phyloP scores from a whole-genome alignment of 2,329 filamentous ascomycete species.

The Lecanicillium sp. region DNA sequence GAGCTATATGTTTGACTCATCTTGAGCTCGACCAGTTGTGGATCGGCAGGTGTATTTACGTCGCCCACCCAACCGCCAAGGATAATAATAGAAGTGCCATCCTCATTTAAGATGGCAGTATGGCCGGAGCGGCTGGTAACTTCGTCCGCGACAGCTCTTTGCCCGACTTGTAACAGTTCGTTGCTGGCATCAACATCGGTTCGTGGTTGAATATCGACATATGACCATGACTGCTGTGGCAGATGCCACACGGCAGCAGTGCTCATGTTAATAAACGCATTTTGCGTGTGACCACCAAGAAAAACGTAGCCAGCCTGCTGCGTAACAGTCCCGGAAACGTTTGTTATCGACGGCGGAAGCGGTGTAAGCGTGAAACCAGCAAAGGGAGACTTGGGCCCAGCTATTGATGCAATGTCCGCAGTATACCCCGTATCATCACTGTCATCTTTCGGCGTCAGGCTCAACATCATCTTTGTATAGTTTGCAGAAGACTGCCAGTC shows the following conservation, averaged over 20 bases:
- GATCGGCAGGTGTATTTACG: conserved; percentile 63
- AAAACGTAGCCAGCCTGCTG: conserved; percentile 74
- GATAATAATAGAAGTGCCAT: conserved; percentile 69
- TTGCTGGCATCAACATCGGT: conserved; percentile 28
- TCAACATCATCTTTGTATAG: conserved; percentile 76
- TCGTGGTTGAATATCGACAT: conserved; percentile 54
- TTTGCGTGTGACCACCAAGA: conserved; percentile 74
- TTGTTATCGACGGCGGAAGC: conserved; percentile 61
- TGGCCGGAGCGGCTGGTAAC: conserved; percentile 85
- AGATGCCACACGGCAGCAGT: conserved; percentile 80
- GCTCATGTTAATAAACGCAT: conserved; percentile 90
- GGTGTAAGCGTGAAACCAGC: conserved; percentile 81
- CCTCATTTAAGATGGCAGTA: conserved; percentile 70
- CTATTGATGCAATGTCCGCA: conserved; percentile 28
- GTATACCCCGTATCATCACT: conserved; percentile 22
- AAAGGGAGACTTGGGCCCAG: conserved; percentile 65
- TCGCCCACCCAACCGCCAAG: conserved; percentile 92
- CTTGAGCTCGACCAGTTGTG: conserved; percentile 71
- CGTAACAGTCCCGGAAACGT: conserved; percentile 54
- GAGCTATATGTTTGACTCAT: conserved; percentile 67
- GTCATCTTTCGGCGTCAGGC: conserved; percentile 41
- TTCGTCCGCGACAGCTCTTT: conserved; percentile 20
- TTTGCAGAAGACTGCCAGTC: conserved; percentile 60
- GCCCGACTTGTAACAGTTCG: conserved; percentile 44
- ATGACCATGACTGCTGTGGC: conserved; percentile 81